Base-by-base conservation (phyloP, 805 yeast species). In the Wickerhamiella domercqiae region DNA sequence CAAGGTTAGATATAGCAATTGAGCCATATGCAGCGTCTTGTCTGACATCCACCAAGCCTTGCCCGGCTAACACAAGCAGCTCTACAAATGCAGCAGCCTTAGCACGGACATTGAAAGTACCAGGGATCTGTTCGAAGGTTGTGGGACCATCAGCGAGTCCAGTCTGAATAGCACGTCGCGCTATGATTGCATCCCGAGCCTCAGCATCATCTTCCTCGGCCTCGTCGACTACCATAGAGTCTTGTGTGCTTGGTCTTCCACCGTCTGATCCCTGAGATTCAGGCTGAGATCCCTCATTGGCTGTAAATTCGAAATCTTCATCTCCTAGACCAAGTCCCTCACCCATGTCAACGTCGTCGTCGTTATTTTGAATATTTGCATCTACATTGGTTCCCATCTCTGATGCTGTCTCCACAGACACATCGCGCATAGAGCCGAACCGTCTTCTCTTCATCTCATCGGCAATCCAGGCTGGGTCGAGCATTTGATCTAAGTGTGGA, bases 361-460 rank as follows among this genome's bases (percentile, higher is more conserved):
- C 43, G 4, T 11, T 36, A 9, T 3, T 30, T 13, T 15, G 4
- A n/a, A 13, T n/a, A 29, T 29, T 29, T 9, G 16, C 31, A 11
- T 16, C 25, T 4, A n/a, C 13, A 4, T 7, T 21, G 11, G 21
- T 15, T 6, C 18, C 31, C 4, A 15, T 9, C 6, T 7, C 22
- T 9, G 7, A 33, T 5, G 7, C 11, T 5, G 18, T 5, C 14
- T 4, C 20, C 5, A 13, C n/a, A 13, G 15, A 6, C 6, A 5
- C 30, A 17, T 28, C 17, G 16, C n/a, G 17, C 19, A 11, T 31
- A 7, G 28, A 29, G 5, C 15, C 21, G 16, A 35, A 28, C 7
- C 47, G 38, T 3, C 47, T 41, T 7, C 42, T 36, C 18, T 36
- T 36, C 48, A 42, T 47, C 32, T 42, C 48, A 5, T 29, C 38